A percentile compares a stretch with the other conserved stretches of the same genome.
Conservation (phyloP, 176 grass and related monocot species). For the Eleusine coracana region DNA sequence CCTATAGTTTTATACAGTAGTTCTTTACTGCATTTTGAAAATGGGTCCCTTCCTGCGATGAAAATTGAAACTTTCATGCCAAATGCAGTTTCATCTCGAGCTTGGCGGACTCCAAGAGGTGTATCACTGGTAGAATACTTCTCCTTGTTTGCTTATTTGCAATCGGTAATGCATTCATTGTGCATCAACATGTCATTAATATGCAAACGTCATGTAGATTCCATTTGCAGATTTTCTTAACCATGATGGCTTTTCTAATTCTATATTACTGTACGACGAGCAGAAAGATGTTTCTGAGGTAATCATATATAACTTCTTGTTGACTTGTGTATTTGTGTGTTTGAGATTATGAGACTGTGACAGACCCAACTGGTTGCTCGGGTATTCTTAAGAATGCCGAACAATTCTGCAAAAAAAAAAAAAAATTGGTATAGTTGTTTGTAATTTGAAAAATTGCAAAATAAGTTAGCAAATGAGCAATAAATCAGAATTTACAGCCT, state of each 20-base stretch:
- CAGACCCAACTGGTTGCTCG: no score
- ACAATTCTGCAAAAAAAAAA: no score
- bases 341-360: not conserved
- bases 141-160: constrained; percentile 20
- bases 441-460: no score
- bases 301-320: constrained; percentile 26
- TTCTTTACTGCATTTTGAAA: constrained; percentile 1
- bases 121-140: constrained; percentile 69
- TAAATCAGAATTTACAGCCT: no score
- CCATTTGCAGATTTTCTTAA: constrained; percentile 99
- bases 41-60: not conserved
- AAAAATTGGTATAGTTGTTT: no score
- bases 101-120: constrained; percentile 66
- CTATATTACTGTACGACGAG: constrained; percentile 60
- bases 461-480: no score
- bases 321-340: not conserved
- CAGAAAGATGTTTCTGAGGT: constrained; percentile 73
- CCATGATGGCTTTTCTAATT: constrained; percentile 55
- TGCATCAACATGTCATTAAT: constrained; percentile 10
- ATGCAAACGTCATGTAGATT: constrained; percentile 61
- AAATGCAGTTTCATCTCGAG: constrained; percentile 77
- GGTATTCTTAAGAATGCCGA: no score
- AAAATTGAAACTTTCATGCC: constrained; percentile 37
- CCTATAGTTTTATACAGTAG: not conserved
- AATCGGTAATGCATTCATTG: not conserved